Percentiles rank a stretch among this genome's conserved stretches.
phyloP scores from a whole-genome alignment of 2,329 filamentous ascomycete genomes.

The Shiraia sp. region DNA sequence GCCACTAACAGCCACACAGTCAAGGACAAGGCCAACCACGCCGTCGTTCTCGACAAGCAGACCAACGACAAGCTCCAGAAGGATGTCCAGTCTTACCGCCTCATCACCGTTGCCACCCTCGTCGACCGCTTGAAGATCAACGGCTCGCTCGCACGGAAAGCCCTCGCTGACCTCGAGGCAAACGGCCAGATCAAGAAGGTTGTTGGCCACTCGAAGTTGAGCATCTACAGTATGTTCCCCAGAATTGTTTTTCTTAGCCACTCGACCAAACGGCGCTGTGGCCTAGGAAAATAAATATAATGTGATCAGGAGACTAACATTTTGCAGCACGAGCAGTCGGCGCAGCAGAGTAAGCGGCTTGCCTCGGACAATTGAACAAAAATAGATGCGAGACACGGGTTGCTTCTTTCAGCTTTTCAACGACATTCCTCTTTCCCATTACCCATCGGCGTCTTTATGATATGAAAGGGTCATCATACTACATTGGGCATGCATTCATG shows the following conservation, averaged over 20 bases:
- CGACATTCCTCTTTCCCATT: slow-evolving; percentile 42
- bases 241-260: neutral
- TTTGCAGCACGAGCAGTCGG: slow-evolving; percentile 43
- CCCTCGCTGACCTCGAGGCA: slow-evolving; percentile 91
- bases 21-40: slow-evolving; percentile 99
- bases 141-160: slow-evolving; percentile 90
- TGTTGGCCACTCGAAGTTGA: slow-evolving; percentile 93
- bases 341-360: slow-evolving; percentile 40
- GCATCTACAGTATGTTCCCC: slow-evolving; percentile 84
- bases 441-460: slow-evolving; percentile 41
- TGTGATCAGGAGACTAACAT: slow-evolving; percentile 18
- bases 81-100: slow-evolving; percentile 99
- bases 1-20: slow-evolving; percentile 61
- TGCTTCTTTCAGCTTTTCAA: slow-evolving; percentile 36
- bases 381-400: slow-evolving; percentile 30
- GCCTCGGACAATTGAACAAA: slow-evolving; percentile 20
- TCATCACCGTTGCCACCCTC: slow-evolving; percentile 97
- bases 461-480: slow-evolving; percentile 31
- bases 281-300: too few species aligned
- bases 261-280: too few species aligned
- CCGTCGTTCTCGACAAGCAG: slow-evolving; percentile 97
- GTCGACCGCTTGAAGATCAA: slow-evolving; percentile 99
- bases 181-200: slow-evolving; percentile 98
- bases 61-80: slow-evolving; percentile 99
- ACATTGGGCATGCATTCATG: slow-evolving; percentile 36